Evolutionary conservation across 768 basidiomycete species (phyloP).

Genomic region (Lactarius trivialis): DNA sequence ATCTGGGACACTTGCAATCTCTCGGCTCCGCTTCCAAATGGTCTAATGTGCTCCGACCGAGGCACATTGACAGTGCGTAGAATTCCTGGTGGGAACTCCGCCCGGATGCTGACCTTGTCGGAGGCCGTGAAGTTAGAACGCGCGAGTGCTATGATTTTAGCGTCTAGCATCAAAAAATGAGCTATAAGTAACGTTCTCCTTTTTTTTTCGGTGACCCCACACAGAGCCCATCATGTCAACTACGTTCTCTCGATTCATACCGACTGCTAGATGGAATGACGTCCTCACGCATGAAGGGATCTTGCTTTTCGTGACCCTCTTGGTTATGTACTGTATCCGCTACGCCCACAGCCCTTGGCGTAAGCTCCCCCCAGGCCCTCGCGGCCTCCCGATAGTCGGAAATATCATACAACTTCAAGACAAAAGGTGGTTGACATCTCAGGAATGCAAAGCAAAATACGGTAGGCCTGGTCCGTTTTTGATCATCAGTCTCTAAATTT

Average conservation of each 20-base stretch:
- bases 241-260: neutral
- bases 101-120: conserved; percentile 11
- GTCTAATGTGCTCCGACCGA: conserved; percentile 4
- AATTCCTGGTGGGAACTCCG: conserved; percentile 19
- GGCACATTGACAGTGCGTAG: conserved; percentile 17
- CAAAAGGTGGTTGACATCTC: conserved; percentile 17
- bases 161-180: conserved; percentile 2
- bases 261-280: neutral
- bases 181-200: conserved; percentile 5
- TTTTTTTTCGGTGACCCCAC: neutral
- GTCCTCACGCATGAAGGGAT: neutral
- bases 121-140: neutral
- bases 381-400: conserved; percentile 16
- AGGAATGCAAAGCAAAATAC: conserved; percentile 10
- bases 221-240: conserved; percentile 13
- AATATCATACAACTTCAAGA: conserved; percentile 17
- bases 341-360: conserved; percentile 20
- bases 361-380: conserved; percentile 21
- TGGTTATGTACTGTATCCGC: conserved; percentile 1
- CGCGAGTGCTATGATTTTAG: conserved; percentile 9
- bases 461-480: conserved; percentile 5
- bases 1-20: conserved; percentile 5
- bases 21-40: conserved; percentile 16
- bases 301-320: neutral
- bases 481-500: neutral